phyloP scores from a whole-genome alignment of 495 filamentous ascomycete species.

The Daldinia bambusicola region DNA sequence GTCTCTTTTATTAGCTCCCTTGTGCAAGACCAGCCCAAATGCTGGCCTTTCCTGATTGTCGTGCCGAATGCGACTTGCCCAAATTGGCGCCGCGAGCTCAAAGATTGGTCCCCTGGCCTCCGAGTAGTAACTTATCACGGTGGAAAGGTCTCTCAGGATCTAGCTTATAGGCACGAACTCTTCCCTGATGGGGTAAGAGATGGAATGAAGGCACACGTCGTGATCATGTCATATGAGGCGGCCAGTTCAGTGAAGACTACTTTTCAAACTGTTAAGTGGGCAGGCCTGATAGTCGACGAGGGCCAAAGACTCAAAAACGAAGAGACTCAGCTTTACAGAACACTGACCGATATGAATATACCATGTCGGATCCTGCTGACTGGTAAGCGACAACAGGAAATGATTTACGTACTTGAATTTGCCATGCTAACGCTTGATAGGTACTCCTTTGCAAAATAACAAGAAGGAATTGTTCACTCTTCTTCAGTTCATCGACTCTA shows the following conservation, averaged over 20 bases:
- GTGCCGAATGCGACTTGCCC: conserved; percentile 94
- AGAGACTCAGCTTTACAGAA: conserved; percentile 79
- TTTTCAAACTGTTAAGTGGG: conserved; percentile 79
- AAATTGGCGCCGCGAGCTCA: conserved; percentile 97
- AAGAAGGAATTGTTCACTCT: conserved; percentile 94
- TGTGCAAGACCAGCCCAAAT: conserved; percentile 74
- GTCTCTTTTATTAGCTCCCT: conserved; percentile 83
- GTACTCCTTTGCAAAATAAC: conserved; percentile 95
- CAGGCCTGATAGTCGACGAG: conserved; percentile 91
- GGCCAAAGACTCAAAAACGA: conserved; percentile 97
- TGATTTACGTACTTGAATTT: conserved; percentile 11
- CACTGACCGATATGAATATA: conserved; percentile 74
- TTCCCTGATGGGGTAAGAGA: conserved; percentile 66
- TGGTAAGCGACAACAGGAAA: conserved; percentile 50
- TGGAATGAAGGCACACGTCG: conserved; percentile 83
- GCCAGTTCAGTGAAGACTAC: conserved; percentile 75
- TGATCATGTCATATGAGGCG: conserved; percentile 94
- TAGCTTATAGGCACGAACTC: conserved; percentile 82
- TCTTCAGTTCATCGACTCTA: conserved; percentile 85
- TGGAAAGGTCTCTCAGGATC: conserved; percentile 70
- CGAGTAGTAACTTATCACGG: conserved; percentile 94
- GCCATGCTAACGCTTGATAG: conserved; percentile 44
- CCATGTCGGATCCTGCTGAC: conserved; percentile 87
- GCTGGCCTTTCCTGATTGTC: conserved; percentile 93
- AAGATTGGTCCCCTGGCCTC: conserved; percentile 87